Conservation (phyloP, 2,329 filamentous ascomycete genomes). For the Diplodia seriata region DNA sequence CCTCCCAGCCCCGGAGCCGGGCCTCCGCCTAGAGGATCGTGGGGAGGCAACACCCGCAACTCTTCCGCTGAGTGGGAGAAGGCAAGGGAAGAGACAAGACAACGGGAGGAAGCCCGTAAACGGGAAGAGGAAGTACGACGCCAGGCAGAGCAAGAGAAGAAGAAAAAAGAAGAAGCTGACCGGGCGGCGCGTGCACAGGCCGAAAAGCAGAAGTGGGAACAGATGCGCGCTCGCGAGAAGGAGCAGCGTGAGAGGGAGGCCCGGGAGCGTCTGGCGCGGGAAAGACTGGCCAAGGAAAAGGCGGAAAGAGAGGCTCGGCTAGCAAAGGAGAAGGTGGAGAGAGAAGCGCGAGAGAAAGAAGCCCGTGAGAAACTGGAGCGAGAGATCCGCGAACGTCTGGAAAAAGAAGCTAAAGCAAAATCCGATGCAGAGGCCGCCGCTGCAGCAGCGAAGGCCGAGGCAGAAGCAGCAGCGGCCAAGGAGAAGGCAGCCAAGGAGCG, state of each 20-base stretch:
- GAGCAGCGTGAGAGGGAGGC: slow-evolving; percentile 58
- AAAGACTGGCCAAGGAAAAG: slow-evolving; percentile 49
- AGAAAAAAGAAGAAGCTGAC: slow-evolving; percentile 57
- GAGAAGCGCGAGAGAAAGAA: slow-evolving; percentile 48
- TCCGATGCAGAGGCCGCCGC: slow-evolving; percentile 38
- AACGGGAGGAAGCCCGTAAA: slow-evolving; percentile 66
- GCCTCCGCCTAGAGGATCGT: slow-evolving; percentile 38
- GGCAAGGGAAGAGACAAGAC: slow-evolving; percentile 70
- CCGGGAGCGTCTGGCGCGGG: slow-evolving; percentile 54
- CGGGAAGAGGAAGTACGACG: slow-evolving; percentile 29
- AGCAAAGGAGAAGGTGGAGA: slow-evolving; percentile 49
- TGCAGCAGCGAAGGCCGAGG: slow-evolving; percentile 47
- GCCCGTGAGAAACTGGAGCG: slow-evolving; percentile 51
- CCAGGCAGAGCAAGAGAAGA: slow-evolving; percentile 19
- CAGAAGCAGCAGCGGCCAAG: slow-evolving; percentile 41
- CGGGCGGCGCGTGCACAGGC: slow-evolving; percentile 53
- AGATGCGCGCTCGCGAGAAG: slow-evolving; percentile 56
- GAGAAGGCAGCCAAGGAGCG: slow-evolving; percentile 39
- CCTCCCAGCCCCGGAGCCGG: slow-evolving; percentile 35
- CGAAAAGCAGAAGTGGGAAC: slow-evolving; percentile 61
- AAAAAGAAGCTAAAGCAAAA: slow-evolving; percentile 36
- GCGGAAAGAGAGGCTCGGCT: slow-evolving; percentile 41
- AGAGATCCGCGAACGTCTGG: slow-evolving; percentile 40
- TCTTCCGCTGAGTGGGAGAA: slow-evolving; percentile 65
- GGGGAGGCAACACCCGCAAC: slow-evolving; percentile 36